These are phyloP conservation scores for Perkinsus olseni DNA, from an alignment of 169 alveolate genomes.

Conservation along the genomic window DNA sequence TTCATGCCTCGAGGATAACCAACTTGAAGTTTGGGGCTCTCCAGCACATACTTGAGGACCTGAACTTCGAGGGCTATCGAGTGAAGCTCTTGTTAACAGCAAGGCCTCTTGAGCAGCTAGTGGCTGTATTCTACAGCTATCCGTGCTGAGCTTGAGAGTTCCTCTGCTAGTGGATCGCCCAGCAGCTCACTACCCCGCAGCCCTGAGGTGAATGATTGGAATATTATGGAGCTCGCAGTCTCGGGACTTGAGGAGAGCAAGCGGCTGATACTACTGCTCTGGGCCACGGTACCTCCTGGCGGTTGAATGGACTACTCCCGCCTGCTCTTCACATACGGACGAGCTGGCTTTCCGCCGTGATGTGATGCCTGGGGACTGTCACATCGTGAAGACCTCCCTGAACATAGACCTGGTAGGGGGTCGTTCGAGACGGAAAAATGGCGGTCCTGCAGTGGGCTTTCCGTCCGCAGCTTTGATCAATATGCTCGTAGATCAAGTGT, in stretches of 20 bases:
- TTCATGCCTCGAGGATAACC: too few species aligned
- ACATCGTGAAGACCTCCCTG: background rate
- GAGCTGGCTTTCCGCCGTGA: background rate
- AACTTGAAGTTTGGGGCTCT: too few species aligned
- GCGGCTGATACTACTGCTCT: too few species aligned
- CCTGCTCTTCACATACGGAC: background rate
- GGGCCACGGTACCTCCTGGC: too few species aligned
- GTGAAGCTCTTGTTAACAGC: too few species aligned
- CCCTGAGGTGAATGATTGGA: background rate
- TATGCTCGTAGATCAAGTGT: too few species aligned
- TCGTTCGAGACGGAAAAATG: too few species aligned
- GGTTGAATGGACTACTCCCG: background rate
- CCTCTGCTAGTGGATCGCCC: background rate
- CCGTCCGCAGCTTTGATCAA: too few species aligned
- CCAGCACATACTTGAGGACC: too few species aligned
- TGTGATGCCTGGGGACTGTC: background rate
- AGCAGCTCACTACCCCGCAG: background rate
- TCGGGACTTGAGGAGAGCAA: background rate
- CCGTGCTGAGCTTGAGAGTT: background rate
- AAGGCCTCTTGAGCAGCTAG: too few species aligned
- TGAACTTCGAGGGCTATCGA: too few species aligned
- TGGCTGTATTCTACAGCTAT: background rate
- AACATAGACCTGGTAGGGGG: background rate
- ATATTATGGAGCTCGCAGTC: background rate
- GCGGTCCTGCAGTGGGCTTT: too few species aligned